phyloP scores from a whole-genome alignment of 2,329 filamentous ascomycete species.

The Thielaviopsis cerberus region DNA sequence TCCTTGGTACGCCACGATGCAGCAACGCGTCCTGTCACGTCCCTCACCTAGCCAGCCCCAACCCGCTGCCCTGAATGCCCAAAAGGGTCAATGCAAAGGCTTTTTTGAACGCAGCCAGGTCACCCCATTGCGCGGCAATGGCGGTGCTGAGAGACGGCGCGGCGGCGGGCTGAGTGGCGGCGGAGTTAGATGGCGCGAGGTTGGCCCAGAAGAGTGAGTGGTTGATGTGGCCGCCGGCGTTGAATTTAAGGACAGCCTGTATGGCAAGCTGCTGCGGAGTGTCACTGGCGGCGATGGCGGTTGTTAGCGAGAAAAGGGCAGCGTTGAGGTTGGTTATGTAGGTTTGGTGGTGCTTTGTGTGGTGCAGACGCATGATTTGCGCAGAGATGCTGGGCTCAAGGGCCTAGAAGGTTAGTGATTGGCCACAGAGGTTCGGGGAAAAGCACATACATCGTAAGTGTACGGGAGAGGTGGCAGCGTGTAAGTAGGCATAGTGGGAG shows the following conservation, averaged over 20 bases:
- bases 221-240: constrained; percentile 84
- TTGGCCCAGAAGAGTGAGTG: constrained; percentile 87
- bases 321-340: constrained; percentile 62
- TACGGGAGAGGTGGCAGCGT: constrained; percentile 49
- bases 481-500: constrained; percentile 22
- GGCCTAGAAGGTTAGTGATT: constrained; percentile 26
- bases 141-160: constrained; percentile 41
- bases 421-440: not conserved
- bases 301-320: constrained; percentile 39
- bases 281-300: constrained; percentile 37
- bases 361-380: constrained; percentile 68
- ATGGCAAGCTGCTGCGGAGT: constrained; percentile 46
- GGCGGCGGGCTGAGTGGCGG: constrained; percentile 32
- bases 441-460: constrained; percentile 43
- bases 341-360: constrained; percentile 60
- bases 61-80: constrained; percentile 61
- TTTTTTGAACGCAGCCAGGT: constrained; percentile 43
- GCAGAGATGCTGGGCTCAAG: constrained; percentile 56
- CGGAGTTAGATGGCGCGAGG: constrained; percentile 41
- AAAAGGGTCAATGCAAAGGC: constrained; percentile 48
- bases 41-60: constrained; percentile 76
- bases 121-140: constrained; percentile 50
- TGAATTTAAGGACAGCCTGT: constrained; percentile 63
- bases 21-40: constrained; percentile 37
- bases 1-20: constrained; percentile 70